A percentile compares a stretch with the other conserved stretches of the same genome.
These are phyloP conservation scores for Stellera chamaejasme DNA, from an alignment of 345 rosid species.

Conservation along the genomic window DNA sequence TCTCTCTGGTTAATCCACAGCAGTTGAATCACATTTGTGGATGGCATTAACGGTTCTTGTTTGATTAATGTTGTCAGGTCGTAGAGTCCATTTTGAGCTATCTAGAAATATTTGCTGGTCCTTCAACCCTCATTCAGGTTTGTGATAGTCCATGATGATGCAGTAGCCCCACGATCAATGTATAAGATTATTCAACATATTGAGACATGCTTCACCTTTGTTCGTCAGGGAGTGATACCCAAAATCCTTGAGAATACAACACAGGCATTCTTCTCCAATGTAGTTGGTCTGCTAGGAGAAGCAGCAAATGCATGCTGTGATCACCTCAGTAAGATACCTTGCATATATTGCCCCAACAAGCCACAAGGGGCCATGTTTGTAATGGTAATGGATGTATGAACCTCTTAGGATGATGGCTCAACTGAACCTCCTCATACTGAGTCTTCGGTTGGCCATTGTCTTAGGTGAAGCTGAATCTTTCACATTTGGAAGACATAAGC, in stretches of 20 bases:
- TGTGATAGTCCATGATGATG: neutral
- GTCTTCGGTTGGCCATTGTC: neutral
- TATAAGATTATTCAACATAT: no score
- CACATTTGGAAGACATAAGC: slow-evolving; percentile 46
- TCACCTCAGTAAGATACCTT: slow-evolving; percentile 49
- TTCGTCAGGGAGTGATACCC: slow-evolving; percentile 52
- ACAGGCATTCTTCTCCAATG: slow-evolving; percentile 48
- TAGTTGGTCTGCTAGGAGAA: slow-evolving; percentile 30
- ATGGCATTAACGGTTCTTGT: neutral
- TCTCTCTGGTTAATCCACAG: neutral
- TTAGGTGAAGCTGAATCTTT: slow-evolving; percentile 52
- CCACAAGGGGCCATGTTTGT: slow-evolving; percentile 67
- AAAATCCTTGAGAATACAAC: slow-evolving; percentile 50
- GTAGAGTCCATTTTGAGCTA: slow-evolving; percentile 26
- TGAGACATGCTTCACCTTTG: no score
- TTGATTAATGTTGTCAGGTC: slow-evolving; percentile 20
- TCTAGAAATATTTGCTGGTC: slow-evolving; percentile 28
- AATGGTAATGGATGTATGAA: slow-evolving; percentile 29
- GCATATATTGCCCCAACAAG: slow-evolving; percentile 43
- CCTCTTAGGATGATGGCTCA: neutral
- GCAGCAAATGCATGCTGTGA: slow-evolving; percentile 41
- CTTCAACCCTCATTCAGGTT: slow-evolving; percentile 51
- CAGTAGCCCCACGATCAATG: no score
- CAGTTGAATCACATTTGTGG: neutral
- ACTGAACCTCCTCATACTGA: neutral